Percentiles rank a stretch among this genome's conserved stretches.
Evolutionary conservation across 1,139 yeast species (phyloP).

Genomic region (Diutina rugosa): DNA sequence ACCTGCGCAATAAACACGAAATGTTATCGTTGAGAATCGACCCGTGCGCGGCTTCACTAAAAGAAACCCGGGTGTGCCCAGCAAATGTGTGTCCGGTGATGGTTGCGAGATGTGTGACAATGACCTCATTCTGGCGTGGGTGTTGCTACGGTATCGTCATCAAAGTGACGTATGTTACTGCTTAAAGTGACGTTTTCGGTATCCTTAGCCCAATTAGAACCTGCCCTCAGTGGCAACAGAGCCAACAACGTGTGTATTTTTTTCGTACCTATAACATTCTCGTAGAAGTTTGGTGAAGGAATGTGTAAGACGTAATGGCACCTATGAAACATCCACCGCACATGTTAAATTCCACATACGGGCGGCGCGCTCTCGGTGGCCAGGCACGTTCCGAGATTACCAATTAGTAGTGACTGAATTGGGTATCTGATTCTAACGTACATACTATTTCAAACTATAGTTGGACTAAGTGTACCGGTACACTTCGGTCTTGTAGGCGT

Average conservation of each 20-base stretch:
- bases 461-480: neutral
- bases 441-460: neutral
- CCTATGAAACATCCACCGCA: neutral
- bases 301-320: neutral
- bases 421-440: neutral
- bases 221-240: no score
- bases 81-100: neutral
- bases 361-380: neutral
- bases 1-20: neutral
- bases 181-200: neutral
- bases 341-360: neutral
- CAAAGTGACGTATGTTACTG: no score
- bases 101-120: neutral
- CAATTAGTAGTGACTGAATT: neutral
- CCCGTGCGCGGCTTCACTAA: neutral
- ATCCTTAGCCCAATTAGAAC: neutral
- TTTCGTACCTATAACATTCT: no score
- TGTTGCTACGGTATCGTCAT: no score
- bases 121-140: neutral
- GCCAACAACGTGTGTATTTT: no score
- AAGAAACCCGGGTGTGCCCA: neutral
- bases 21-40: neutral
- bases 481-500: conserved; percentile 1
- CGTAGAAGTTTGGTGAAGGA: no score
- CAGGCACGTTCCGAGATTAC: neutral